Conservation (phyloP, 2,329 filamentous ascomycete genomes). For the Pyrenophora teres region DNA sequence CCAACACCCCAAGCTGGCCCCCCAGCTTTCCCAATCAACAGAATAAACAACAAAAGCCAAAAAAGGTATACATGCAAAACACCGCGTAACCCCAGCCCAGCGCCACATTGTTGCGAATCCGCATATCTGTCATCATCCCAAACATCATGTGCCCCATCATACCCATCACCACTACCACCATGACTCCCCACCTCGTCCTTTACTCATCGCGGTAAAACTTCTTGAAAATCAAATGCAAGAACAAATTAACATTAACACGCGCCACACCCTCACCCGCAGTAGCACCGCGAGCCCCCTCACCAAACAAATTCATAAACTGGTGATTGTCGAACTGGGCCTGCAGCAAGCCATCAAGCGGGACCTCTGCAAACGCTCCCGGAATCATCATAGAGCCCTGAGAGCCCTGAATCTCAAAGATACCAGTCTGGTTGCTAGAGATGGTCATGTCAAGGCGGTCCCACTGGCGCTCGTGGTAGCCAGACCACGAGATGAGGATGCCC, state of each 20-base stretch:
- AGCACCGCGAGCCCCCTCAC: conserved; percentile 32
- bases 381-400: conserved; percentile 93
- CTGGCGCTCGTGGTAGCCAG: conserved; percentile 77
- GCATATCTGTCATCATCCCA: not conserved
- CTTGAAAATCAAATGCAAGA: conserved; percentile 96
- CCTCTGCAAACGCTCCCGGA: conserved; percentile 83
- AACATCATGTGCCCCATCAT: not conserved
- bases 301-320: conserved; percentile 92
- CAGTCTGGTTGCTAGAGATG: conserved; percentile 91
- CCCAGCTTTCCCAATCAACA: too few relatives aligned
- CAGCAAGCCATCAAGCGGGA: conserved; percentile 89
- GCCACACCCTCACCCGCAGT: conserved; percentile 52
- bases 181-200: not conserved
- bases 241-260: conserved; percentile 91
- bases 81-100: too few relatives aligned
- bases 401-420: conserved; percentile 90
- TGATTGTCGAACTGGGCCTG: conserved; percentile 97
- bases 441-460: conserved; percentile 94
- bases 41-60: too few relatives aligned
- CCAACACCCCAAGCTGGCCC: too few relatives aligned
- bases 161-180: too few relatives aligned
- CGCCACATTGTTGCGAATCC: too few relatives aligned
- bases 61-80: too few relatives aligned
- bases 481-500: conserved; percentile 91
- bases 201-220: conserved; percentile 77